These are phyloP conservation scores for Ophiorrhiza pumila DNA, from an alignment of 257 asterid genomes.

Conservation along the genomic window DNA sequence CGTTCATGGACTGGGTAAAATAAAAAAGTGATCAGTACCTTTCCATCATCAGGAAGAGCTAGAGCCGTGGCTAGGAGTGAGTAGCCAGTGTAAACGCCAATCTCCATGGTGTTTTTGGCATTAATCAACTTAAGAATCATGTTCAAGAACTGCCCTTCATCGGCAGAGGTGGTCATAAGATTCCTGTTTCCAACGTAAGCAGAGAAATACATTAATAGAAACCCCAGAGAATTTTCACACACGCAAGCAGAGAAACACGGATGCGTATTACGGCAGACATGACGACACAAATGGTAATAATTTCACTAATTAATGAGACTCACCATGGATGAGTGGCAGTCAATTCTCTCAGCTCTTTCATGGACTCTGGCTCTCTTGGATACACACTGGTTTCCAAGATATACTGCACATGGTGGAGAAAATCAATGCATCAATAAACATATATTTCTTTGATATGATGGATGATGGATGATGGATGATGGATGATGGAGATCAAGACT, in stretches of 20 bases:
- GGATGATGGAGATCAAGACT: too few species aligned
- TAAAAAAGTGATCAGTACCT: slow-evolving; percentile 11
- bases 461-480: too few species aligned
- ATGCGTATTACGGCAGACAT: background rate
- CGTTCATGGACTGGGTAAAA: too few species aligned
- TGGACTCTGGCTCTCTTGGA: slow-evolving; percentile 80
- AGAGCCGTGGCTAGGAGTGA: slow-evolving; percentile 38
- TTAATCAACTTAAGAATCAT: slow-evolving; percentile 32
- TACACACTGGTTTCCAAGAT: slow-evolving; percentile 87
- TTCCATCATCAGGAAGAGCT: slow-evolving; percentile 31
- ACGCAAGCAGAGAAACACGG: background rate
- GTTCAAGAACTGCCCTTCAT: slow-evolving; percentile 35
- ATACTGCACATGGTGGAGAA: slow-evolving; percentile 38
- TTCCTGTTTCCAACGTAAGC: slow-evolving; percentile 23
- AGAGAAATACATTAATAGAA: background rate
- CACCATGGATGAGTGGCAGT: slow-evolving; percentile 94
- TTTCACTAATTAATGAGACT: too few species aligned
- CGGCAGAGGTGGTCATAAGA: slow-evolving; percentile 32
- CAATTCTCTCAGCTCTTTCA: slow-evolving; percentile 84
- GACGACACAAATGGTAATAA: too few species aligned
- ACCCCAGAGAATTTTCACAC: background rate
- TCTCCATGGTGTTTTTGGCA: slow-evolving; percentile 34
- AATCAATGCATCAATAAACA: background rate
- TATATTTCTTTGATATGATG: too few species aligned
- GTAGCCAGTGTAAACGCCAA: slow-evolving; percentile 34